Base-by-base conservation (phyloP, 2,329 filamentous ascomycete genomes). In the Amauroascus verrucosus region DNA sequence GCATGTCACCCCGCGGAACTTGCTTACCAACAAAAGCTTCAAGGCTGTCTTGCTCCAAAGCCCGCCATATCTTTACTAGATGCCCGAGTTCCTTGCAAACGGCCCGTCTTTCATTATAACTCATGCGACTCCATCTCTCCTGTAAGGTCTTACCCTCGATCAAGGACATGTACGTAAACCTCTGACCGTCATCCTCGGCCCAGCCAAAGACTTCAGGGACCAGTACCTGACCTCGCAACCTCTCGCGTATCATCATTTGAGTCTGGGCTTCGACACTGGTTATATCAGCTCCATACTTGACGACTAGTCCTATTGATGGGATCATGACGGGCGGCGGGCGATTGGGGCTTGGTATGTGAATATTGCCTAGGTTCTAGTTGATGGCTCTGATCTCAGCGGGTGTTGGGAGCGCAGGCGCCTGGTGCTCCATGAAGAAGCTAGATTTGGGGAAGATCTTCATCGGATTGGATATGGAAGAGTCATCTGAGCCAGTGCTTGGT, bases 251-350 rank as follows among this genome's bases (percentile, higher is more conserved):
- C 56, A 61, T 59, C 1, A 54, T 54, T 57, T 69, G 65, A 16
- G 65, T 62, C 46, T 62, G 40, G 18, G 61, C 62, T 52, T 69
- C 68, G 24, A 54, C 50, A 37, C 62, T 30, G n/a, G 62, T 67
- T 13, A 64, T 57, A 28, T 65, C 53, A 44, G 58, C 59, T 51
- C 68, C 65, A 51, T 68, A 71, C 53, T 71, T 71, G 52, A 71
- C 63, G 32, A 67, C 13, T 11, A 71, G 56, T 1, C 63, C 63
- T 18, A 69, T 55, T 4, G 63, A 65, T 48, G 64, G 64, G 18
- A 71, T 57, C 18, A 48, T 56, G 48, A 70, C 66, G 14, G 66
- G 67, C 1, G 60, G 50, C 13, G 67, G 63, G 16, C 60, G 60
- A 45, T 63, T 53, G 44, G 67, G 64, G 3, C 28, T 54, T 48